A percentile compares a stretch with the other conserved stretches of the same genome.
phyloP scores from a whole-genome alignment of 139 green algal genomes.

The Tetratostichococcus sp. region DNA sequence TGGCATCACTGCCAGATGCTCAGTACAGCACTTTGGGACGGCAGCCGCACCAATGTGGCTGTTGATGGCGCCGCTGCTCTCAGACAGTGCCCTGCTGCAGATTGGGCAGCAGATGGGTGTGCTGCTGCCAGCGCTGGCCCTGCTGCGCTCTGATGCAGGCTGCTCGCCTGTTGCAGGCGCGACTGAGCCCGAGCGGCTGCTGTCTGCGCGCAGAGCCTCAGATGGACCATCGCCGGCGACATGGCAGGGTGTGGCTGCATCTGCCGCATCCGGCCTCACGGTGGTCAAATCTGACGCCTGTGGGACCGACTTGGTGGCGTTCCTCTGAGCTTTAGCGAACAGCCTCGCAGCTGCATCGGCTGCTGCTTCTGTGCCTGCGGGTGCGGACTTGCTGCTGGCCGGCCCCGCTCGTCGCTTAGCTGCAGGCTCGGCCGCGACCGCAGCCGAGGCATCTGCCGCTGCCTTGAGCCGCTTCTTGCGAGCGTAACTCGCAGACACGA shows the following conservation, averaged over 20 bases:
- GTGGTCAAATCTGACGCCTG: neutral
- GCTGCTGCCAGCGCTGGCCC: too few relatives aligned
- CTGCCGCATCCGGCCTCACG: neutral
- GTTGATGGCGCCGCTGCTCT: conserved; percentile 4
- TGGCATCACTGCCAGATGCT: too few relatives aligned
- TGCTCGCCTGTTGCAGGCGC: too few relatives aligned
- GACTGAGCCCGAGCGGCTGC: too few relatives aligned
- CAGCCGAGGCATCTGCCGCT: neutral
- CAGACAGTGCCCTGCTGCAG: conserved; percentile 6
- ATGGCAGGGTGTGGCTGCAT: neutral
- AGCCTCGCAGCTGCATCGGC: neutral
- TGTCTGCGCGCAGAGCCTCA: too few relatives aligned
- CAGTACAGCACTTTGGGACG: too few relatives aligned
- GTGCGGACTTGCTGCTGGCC: neutral
- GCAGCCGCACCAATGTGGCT: conserved; percentile 19
- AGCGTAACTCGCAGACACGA: neutral
- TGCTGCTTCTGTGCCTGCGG: neutral
- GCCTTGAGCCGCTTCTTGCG: neutral
- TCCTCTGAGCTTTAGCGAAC: neutral
- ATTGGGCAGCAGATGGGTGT: conserved; percentile 11
- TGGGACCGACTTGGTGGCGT: neutral
- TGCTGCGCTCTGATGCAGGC: too few relatives aligned
- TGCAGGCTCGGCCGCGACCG: neutral
- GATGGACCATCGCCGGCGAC: neutral
- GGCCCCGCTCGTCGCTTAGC: neutral